Base-by-base conservation (phyloP, 306 rosid genomes). In the Arachis stenosperma region DNA sequence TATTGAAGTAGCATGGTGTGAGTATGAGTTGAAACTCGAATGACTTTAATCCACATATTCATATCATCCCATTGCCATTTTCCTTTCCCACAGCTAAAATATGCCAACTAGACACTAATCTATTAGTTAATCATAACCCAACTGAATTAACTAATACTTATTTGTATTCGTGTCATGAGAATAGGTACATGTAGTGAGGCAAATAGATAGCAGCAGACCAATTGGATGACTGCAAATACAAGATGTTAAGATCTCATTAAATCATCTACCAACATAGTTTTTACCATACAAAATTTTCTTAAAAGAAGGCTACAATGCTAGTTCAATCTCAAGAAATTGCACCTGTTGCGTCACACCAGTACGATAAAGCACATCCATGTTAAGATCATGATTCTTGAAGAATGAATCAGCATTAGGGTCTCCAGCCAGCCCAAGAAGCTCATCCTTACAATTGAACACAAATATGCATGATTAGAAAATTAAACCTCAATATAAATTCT, bases 321-420 rank as follows among this genome's bases (percentile, higher is more conserved):
- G 17, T 76, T 70, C 4, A 65, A 71, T 33, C 36, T 7, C 63
- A n/a, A 50, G 36, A 81, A 60, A 22, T 40, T 75, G 82, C 75
- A 90, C 97, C 95, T 83, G 89, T 39, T 84, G 90, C 27, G 90
- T 89, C 85, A 88, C 91, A 82, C 98, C 97, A 57, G 87, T 61
- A 73, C 94, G 97, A 87, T 93, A 89, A 84, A 91, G 85, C 70
- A 88, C 97, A 44, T 91, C 96, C 98, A 88, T 93, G 79, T 88
- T 76, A 66, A 91, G 78, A 76, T 78, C 79, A 70, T 88, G 92
- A 77, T 77, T 84, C 81, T 81, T 88, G 87, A 88, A 93, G 8
- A 76, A 83, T 46, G 84, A 86, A 82, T 90, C 97, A 36, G 90
- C 75, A 65, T 66, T 60, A 41, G 90, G 85, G 42, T 89, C 96